Conservation (phyloP, 2,329 filamentous ascomycete species). For the Daldinia sp. region DNA sequence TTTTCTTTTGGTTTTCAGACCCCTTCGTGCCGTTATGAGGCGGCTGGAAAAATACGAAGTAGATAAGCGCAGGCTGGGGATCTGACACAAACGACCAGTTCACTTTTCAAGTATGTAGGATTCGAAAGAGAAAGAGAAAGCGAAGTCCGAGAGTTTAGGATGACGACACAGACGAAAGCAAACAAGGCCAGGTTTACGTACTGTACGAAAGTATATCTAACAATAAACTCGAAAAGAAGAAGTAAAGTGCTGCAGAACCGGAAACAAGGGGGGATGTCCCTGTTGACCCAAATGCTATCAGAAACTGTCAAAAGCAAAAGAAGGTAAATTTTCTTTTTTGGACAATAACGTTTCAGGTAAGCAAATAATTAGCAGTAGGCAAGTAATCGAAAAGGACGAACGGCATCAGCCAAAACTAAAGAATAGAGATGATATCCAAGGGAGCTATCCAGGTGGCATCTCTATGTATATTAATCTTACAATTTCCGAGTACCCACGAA, state of each 20-base stretch:
- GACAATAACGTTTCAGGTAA: conserved; percentile 12
- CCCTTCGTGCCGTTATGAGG: conserved; percentile 23
- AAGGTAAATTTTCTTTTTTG: not conserved
- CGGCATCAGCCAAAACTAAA: conserved; percentile 14
- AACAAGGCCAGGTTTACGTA: conserved; percentile 30
- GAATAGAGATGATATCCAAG: conserved; percentile 5
- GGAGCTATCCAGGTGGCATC: conserved; percentile 13
- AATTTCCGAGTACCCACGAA: conserved; percentile 30
- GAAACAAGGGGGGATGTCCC: conserved; percentile 12
- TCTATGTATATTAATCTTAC: conserved; percentile 35
- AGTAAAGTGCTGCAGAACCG: conserved; percentile 15
- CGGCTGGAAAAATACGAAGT: conserved; percentile 26
- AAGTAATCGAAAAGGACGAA: conserved; percentile 5
- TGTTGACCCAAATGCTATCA: conserved; percentile 24
- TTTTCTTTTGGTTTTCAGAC: not conserved
- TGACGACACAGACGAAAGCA: conserved; percentile 29
- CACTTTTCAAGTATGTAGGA: conserved; percentile 21
- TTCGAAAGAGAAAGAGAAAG: conserved; percentile 19
- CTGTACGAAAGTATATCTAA: conserved; percentile 27
- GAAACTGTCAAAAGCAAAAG: conserved; percentile 28
- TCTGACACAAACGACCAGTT: conserved; percentile 21
- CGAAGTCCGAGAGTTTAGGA: conserved; percentile 27
- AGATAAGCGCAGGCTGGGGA: conserved; percentile 26
- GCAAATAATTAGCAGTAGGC: too few relatives aligned
- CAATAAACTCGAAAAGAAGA: conserved; percentile 29